Evolutionary conservation across 257 asterid species (phyloP).

Genomic region (Przewalskia tangutica): DNA sequence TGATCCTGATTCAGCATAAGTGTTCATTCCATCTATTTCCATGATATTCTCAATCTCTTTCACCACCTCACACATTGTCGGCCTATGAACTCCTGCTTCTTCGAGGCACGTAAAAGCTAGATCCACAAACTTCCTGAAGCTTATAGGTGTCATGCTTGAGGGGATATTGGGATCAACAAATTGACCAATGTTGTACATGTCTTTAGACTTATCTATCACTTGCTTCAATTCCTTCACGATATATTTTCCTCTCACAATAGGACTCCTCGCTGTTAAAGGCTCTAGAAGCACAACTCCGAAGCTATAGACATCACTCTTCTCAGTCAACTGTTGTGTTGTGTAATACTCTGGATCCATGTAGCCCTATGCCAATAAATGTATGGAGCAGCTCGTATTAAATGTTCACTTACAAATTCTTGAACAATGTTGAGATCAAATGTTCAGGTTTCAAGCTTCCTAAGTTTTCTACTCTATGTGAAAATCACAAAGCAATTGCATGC

Average conservation of each 20-base stretch:
- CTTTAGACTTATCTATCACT: conserved; percentile 6
- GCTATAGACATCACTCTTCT: conserved; percentile 13
- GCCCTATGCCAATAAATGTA: neutral
- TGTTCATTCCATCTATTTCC: conserved; percentile 4
- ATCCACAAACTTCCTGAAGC: conserved; percentile 8
- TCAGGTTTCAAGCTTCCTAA: neutral
- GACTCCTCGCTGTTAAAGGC: conserved; percentile 7
- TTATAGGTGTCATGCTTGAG: neutral
- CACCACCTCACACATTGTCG: conserved; percentile 10
- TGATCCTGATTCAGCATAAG: neutral
- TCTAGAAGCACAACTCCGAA: conserved; percentile 8
- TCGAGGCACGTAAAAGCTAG: conserved; percentile 4
- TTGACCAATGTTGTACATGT: neutral
- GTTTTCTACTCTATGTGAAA: neutral
- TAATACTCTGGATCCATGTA: conserved; percentile 14
- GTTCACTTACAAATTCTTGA: neutral
- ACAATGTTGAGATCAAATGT: neutral
- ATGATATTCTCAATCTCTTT: conserved; percentile 12
- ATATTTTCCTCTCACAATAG: conserved; percentile 6
- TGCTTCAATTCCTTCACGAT: conserved; percentile 3
- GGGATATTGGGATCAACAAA: conserved; percentile 4
- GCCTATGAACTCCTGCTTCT: conserved; percentile 7
- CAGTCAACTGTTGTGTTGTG: conserved; percentile 15
- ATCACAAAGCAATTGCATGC: neutral
- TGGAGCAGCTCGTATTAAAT: neutral